These are phyloP conservation scores for Lasiodiplodia citricola DNA, from an alignment of 2,329 filamentous ascomycete species.

Conservation along the genomic window DNA sequence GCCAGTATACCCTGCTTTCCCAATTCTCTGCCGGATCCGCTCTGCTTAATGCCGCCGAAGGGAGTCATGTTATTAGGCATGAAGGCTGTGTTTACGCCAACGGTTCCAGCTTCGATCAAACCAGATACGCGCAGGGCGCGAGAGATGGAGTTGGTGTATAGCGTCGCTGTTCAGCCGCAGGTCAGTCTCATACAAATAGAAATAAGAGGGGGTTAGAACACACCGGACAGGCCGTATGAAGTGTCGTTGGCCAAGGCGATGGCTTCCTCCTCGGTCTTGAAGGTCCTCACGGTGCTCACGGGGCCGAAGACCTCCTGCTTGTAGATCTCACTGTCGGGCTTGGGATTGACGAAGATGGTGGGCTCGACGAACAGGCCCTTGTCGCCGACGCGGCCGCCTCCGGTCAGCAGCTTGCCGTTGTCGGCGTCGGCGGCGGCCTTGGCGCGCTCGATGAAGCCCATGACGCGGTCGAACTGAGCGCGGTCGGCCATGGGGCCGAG, in stretches of 20 bases:
- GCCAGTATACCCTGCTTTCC: constrained; percentile 38
- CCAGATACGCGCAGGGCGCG: constrained; percentile 38
- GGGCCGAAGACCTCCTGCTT: constrained; percentile 43
- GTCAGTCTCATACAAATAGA: neutral
- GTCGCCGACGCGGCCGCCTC: constrained; percentile 40
- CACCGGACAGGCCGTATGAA: constrained; percentile 35
- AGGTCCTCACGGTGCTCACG: constrained; percentile 38
- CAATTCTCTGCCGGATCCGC: constrained; percentile 40
- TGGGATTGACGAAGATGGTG: constrained; percentile 40
- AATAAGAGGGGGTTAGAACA: neutral
- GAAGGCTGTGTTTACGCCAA: constrained; percentile 39
- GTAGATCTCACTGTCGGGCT: constrained; percentile 36
- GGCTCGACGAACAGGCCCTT: constrained; percentile 40
- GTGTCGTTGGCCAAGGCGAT: constrained; percentile 41
- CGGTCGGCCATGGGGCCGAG: constrained; percentile 40
- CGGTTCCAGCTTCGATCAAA: constrained; percentile 39
- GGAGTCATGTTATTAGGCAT: constrained; percentile 32
- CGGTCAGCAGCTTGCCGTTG: constrained; percentile 34
- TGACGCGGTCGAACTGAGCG: constrained; percentile 42
- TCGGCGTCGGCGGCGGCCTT: constrained; percentile 34
- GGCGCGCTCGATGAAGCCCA: constrained; percentile 43
- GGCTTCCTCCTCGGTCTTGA: constrained; percentile 42
- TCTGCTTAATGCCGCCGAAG: constrained; percentile 42
- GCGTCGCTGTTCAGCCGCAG: constrained; percentile 34
- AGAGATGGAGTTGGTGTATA: constrained; percentile 32